A percentile compares a stretch with the other conserved stretches of the same genome.
These are phyloP conservation scores for Neospermospora avenae DNA, from an alignment of 2,329 filamentous ascomycete species.

Conservation along the genomic window DNA sequence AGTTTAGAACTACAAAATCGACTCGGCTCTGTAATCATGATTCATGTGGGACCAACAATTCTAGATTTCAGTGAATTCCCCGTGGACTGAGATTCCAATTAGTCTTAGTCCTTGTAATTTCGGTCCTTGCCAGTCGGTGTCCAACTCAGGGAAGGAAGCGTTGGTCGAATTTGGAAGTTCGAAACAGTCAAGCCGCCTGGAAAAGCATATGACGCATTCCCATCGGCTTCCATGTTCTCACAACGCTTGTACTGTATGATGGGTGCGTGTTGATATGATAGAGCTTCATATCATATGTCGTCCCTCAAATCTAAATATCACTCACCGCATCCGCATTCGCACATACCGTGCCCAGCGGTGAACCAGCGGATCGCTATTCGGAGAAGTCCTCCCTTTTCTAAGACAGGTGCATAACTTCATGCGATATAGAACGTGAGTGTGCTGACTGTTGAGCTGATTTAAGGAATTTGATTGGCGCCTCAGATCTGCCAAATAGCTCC, in stretches of 20 bases:
- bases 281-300: neutral
- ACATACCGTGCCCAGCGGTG: neutral
- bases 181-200: neutral
- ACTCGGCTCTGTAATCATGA: neutral
- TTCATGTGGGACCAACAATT: neutral
- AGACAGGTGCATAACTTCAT: slow-evolving; percentile 13
- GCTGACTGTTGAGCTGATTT: neutral
- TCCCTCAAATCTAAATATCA: neutral
- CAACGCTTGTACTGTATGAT: slow-evolving; percentile 9
- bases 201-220: slow-evolving; percentile 7
- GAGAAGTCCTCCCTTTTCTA: neutral
- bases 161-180: neutral
- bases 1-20: neutral
- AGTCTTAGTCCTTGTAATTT: slow-evolving; percentile 9
- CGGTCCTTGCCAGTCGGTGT: neutral
- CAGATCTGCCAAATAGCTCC: slow-evolving; percentile 8
- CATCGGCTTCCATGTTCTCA: slow-evolving; percentile 7
- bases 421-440: slow-evolving; percentile 7
- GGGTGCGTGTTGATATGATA: neutral
- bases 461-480: neutral
- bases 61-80: neutral
- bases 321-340: slow-evolving; percentile 6
- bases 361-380: slow-evolving; percentile 1
- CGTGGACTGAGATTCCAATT: neutral
- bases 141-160: neutral